phyloP scores from a whole-genome alignment of 1,284 basidiomycete species.

The Ustilago trichophora region DNA sequence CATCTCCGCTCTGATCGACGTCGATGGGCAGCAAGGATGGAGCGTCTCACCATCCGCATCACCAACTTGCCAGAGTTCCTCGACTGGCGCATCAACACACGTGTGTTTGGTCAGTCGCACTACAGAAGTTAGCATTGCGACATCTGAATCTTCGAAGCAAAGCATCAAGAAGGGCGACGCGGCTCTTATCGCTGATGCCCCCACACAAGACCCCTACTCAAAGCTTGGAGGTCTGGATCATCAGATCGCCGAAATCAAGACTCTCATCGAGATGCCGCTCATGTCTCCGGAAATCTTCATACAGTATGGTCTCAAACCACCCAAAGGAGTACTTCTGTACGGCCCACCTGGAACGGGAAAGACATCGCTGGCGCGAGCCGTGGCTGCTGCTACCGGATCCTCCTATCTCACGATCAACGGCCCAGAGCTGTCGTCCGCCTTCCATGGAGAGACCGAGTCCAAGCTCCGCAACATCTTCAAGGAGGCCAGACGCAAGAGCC shows the following conservation, averaged over 20 bases:
- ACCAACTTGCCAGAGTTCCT: not conserved
- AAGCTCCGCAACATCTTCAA: slow-evolving; percentile 87
- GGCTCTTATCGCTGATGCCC: not conserved
- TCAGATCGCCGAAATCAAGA: slow-evolving; percentile 87
- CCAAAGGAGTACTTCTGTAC: slow-evolving; percentile 64
- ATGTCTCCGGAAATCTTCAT: slow-evolving; percentile 87
- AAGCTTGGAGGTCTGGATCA: slow-evolving; percentile 86
- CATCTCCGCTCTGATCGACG: slow-evolving; percentile 71
- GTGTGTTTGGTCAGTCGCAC: slow-evolving; percentile 61
- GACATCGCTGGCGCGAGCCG: slow-evolving; percentile 63
- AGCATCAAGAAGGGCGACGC: slow-evolving; percentile 3
- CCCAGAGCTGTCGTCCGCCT: slow-evolving; percentile 90
- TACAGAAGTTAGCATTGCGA: slow-evolving; percentile 66
- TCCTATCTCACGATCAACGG: slow-evolving; percentile 77
- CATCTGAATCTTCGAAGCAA: slow-evolving; percentile 36
- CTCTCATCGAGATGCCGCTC: slow-evolving; percentile 93
- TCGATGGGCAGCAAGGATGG: slow-evolving; percentile 75
- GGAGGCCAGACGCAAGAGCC: slow-evolving; percentile 81
- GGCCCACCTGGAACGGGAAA: slow-evolving; percentile 67
- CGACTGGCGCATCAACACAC: slow-evolving; percentile 6
- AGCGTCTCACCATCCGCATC: slow-evolving; percentile 61
- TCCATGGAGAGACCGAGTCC: slow-evolving; percentile 95
- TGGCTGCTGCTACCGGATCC: slow-evolving; percentile 55
- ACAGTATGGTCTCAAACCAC: slow-evolving; percentile 75
- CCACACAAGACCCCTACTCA: slow-evolving; percentile 68